These are phyloP conservation scores for Ilyonectria destructans DNA, from an alignment of 2,329 filamentous ascomycete genomes.

Conservation along the genomic window DNA sequence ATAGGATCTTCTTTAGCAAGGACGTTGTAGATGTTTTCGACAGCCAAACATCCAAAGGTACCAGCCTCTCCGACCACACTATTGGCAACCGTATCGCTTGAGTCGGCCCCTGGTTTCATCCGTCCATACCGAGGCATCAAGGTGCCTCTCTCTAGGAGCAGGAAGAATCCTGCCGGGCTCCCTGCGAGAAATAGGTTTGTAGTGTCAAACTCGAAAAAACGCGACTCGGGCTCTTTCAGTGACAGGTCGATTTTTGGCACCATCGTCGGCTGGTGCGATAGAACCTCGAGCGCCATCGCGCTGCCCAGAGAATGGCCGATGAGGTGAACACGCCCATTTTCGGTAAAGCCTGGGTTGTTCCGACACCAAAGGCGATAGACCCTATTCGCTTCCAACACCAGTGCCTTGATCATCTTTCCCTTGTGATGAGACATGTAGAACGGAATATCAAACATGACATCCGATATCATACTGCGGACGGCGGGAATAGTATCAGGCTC, in stretches of 20 bases:
- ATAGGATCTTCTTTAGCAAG: constrained; percentile 83
- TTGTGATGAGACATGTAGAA: constrained; percentile 99
- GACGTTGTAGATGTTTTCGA: constrained; percentile 98
- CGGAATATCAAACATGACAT: constrained; percentile 98
- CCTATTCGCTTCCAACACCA: constrained; percentile 91
- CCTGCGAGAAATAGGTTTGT: constrained; percentile 91
- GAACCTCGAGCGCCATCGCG: constrained; percentile 93
- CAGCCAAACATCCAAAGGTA: constrained; percentile 89
- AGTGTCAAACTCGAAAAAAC: constrained; percentile 92
- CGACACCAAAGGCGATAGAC: constrained; percentile 96
- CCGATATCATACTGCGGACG: constrained; percentile 93
- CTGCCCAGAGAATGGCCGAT: constrained; percentile 95
- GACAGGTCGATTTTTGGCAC: constrained; percentile 69
- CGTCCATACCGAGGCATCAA: constrained; percentile 85
- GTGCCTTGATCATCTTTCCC: constrained; percentile 91
- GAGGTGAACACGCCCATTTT: constrained; percentile 88
- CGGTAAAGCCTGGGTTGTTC: constrained; percentile 90
- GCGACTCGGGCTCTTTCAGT: constrained; percentile 61
- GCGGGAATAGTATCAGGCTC: constrained; percentile 92
- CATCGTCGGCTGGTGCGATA: constrained; percentile 88
- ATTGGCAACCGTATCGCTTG: constrained; percentile 69
- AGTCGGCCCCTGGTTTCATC: constrained; percentile 82
- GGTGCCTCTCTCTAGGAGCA: constrained; percentile 82
- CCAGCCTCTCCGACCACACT: constrained; percentile 84
- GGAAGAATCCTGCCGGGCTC: constrained; percentile 93